A percentile compares a stretch with the other conserved stretches of the same genome.
These are phyloP conservation scores for Wickerhamomyces silvicola DNA, from an alignment of 805 yeast genomes.

Conservation along the genomic window DNA sequence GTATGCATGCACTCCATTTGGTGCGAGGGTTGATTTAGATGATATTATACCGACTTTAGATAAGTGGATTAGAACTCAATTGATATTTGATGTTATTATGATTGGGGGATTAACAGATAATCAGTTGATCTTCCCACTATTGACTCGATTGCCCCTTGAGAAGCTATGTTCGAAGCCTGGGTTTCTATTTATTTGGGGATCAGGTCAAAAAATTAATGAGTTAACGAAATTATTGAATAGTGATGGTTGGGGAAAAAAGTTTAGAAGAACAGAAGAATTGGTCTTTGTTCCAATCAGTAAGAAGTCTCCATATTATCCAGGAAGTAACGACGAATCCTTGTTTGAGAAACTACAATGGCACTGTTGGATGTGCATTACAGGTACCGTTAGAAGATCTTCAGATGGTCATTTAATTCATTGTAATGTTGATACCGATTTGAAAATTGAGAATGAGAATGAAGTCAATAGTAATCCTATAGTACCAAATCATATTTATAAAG, in stretches of 20 bases:
- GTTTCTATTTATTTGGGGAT: conserved; percentile 81
- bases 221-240: conserved; percentile 47
- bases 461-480: conserved; percentile 39
- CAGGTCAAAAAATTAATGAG: conserved; percentile 64
- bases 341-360: conserved; percentile 85
- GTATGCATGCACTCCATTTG: conserved; percentile 59
- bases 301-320: conserved; percentile 60
- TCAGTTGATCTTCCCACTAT: conserved; percentile 56
- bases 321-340: conserved; percentile 39
- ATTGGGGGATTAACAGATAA: conserved; percentile 79
- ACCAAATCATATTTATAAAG: conserved; percentile 71
- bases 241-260: conserved; percentile 56
- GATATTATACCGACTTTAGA: conserved; percentile 52
- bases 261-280: conserved; percentile 84
- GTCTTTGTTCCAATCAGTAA: conserved; percentile 71
- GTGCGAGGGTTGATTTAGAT: conserved; percentile 46
- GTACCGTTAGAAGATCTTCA: conserved; percentile 80
- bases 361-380: conserved; percentile 96
- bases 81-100: conserved; percentile 87
- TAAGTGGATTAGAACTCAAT: conserved; percentile 53
- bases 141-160: conserved; percentile 63
- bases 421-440: conserved; percentile 84
- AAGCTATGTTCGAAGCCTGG: conserved; percentile 80
- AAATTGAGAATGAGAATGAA: conserved; percentile 46
- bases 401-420: conserved; percentile 86